Base-by-base conservation (phyloP, 164 flowering plant species). In the Akebia trifoliata region DNA sequence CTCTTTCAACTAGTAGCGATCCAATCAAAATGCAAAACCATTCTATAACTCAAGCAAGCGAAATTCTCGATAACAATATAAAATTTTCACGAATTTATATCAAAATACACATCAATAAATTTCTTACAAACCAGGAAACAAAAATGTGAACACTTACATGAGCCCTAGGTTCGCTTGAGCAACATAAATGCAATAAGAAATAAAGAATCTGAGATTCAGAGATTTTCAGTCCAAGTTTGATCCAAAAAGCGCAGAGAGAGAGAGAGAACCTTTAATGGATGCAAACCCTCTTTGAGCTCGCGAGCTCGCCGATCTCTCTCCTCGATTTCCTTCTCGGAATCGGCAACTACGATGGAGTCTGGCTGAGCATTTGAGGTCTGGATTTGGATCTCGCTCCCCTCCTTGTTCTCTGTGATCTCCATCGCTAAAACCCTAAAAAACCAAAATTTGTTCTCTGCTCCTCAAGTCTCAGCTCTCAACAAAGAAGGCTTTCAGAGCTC, bases 201-300 rank as follows among this genome's bases (percentile, higher is more conserved):
- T 12, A 8, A 45, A 12, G 8, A 18, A 53, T 1, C 12, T 22
- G 29, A 62, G 29, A 18, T 17, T 10, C 12, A 28, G 52, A n/a
- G 35, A 28, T 38, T 7, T 18, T 38, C 35, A 32, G 12, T 18
- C 5, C 9, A 10, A 10, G 22, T 28, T 2, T 22, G 8, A 30
- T 18, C 46, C 12, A 42, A 14, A 39, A 55, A 37, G 20, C 1
- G 35, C 7, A 17, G 4, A 46, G 46, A 29, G 34, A 25, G 21
- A 26, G 25, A 48, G 36, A 48, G 25, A 18, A 86, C 96, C 89
- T 76, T 81, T 47, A 89, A 77, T 17, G 96, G 96, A 70, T 92
- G 98, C n/a, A 92, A 70, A 32, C 93, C 92, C 40, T 90, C 82
- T 73, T 82, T 92, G 72, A 79, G 79, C 14, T 92, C 95, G 56